Conservation (phyloP, 805 yeast genomes). For the Yamadazyma nakazawae region DNA sequence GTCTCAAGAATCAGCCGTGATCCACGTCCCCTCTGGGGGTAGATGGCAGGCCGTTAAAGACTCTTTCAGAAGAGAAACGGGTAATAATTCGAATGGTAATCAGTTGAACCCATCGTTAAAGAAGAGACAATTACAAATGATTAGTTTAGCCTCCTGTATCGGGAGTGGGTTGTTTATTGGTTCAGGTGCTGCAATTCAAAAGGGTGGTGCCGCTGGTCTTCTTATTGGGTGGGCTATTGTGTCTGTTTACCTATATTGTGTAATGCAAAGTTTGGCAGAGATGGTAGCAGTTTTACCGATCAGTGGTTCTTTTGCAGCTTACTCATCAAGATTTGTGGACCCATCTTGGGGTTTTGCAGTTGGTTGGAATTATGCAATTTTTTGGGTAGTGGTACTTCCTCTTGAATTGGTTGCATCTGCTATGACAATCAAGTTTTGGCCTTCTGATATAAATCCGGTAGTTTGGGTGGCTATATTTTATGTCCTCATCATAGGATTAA, state of each 20-base stretch:
- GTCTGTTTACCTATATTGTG: conserved; percentile 38
- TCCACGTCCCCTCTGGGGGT: not conserved
- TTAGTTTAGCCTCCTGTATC: conserved; percentile 42
- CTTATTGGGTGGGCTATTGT: conserved; percentile 41
- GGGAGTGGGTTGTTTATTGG: conserved; percentile 42
- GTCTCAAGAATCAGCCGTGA: not conserved
- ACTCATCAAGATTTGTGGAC: conserved; percentile 40
- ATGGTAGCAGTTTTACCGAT: conserved; percentile 38
- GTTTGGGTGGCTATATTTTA: conserved; percentile 42
- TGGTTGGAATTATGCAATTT: conserved; percentile 43
- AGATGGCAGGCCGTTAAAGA: conserved; percentile 23
- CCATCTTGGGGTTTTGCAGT: conserved; percentile 45
- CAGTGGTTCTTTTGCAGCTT: conserved; percentile 40
- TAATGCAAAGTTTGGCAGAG: conserved; percentile 43
- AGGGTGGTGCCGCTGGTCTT: conserved; percentile 34
- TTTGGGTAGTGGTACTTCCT: conserved; percentile 44
- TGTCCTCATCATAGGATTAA: conserved; percentile 32
- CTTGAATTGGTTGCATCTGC: conserved; percentile 42
- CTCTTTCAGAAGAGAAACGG: conserved; percentile 26
- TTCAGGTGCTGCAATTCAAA: conserved; percentile 33
- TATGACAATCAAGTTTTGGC: conserved; percentile 40
- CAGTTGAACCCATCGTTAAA: conserved; percentile 23
- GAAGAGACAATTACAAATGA: conserved; percentile 34
- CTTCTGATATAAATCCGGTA: conserved; percentile 34
- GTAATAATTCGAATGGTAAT: not conserved